Evolutionary conservation across 495 filamentous ascomycete species (phyloP), one percentile per base, ranked within the genome.

Genomic region (Aeminium ludgeri): DNA sequence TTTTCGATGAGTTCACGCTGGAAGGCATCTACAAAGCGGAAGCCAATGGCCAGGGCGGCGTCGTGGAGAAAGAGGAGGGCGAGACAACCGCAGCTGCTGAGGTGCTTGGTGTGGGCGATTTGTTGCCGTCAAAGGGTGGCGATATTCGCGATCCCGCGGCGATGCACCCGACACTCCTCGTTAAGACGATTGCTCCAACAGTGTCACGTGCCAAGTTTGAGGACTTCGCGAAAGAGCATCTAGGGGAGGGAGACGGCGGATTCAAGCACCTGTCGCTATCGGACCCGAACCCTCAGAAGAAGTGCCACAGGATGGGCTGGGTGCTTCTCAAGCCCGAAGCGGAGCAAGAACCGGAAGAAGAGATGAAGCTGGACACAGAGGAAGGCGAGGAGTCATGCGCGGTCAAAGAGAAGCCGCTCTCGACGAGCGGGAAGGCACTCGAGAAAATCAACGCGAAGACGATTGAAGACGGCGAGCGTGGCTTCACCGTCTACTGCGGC

Each of bases 251-350:
- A 17, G 76, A 86, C 45, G 84, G 86, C 40, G 85, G 86, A 0
- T 86, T 81, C 64, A 87, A 82, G 54, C 91, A 81, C 76, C 66
- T 92, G 7, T 93, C 85, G 40, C 68, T 96, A 31, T 93, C 85
- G 55, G 89, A 99, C 55, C 89, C 89, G 0, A 99, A 96, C 53
- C 87, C 91, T 0, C 75, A 80, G 44, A 99, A 99, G 63, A 81
- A 91, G 47, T 99, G 81, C 51, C 89, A 99, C 55, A 78, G 89
- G 1, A 99, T 99, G 65, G 89, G 91, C 16, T 99, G 86, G 86
- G 85, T 99, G 42, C 92, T 96, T 70, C 66, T 99, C 6, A 67
- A 95, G 55, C 81, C 85, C 30, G 73, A 76, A 10, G 63, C 75
- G 1, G 82, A 91, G 30, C 64, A 66, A 10, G 53, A 60, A 16